These are phyloP conservation scores for Ophiocordyceps camponoti-rufipedis DNA, from an alignment of 2,329 filamentous ascomycete species.

Conservation along the genomic window DNA sequence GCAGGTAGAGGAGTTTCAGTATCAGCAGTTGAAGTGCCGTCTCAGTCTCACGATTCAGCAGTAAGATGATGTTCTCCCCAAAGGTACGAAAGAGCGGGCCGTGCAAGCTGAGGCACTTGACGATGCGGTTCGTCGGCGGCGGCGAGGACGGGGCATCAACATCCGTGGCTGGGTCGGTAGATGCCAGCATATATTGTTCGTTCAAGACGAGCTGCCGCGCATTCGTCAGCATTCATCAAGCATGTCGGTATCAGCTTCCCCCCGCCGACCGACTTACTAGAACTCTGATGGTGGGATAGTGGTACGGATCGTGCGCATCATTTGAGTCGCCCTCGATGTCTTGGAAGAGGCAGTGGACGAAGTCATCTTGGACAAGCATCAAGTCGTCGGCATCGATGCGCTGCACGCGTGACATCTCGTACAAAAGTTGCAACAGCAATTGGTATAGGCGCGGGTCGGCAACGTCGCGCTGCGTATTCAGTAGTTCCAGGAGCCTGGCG, in stretches of 20 bases:
- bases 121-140: slow-evolving; percentile 73
- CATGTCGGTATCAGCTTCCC: no score
- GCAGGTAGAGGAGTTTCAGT: slow-evolving; percentile 80
- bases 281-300: slow-evolving; percentile 87
- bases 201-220: slow-evolving; percentile 65
- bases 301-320: slow-evolving; percentile 81
- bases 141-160: slow-evolving; percentile 15
- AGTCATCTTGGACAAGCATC: slow-evolving; percentile 57
- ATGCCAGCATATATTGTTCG: slow-evolving; percentile 89
- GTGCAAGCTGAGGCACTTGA: slow-evolving; percentile 73
- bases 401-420: slow-evolving; percentile 93
- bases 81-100: slow-evolving; percentile 80
- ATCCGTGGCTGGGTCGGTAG: slow-evolving; percentile 30
- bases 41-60: slow-evolving; percentile 88
- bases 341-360: slow-evolving; percentile 67
- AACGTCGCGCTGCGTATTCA: slow-evolving; percentile 45
- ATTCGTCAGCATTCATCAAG: slow-evolving; percentile 4
- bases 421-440: slow-evolving; percentile 71
- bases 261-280: slow-evolving; percentile 38
- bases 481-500: slow-evolving; percentile 62
- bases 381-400: slow-evolving; percentile 61
- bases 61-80: slow-evolving; percentile 89
- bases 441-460: slow-evolving; percentile 58
- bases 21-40: slow-evolving; percentile 92
- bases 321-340: slow-evolving; percentile 78